These are phyloP conservation scores for Clavispora vitiphila DNA, from an alignment of 805 yeast genomes.

Conservation along the genomic window DNA sequence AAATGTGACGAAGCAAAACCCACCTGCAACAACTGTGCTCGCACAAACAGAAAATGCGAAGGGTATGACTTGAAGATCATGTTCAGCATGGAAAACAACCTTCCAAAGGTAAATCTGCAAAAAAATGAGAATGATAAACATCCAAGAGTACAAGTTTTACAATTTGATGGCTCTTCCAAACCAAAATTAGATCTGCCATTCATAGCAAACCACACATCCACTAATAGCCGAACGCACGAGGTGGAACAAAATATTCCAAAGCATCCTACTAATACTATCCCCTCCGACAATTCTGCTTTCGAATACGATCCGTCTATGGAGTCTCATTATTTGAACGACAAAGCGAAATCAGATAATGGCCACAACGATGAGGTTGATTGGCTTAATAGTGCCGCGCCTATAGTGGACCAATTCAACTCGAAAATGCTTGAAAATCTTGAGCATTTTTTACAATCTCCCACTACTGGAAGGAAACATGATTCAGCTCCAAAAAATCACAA, in stretches of 20 bases:
- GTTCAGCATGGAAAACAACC: conserved; percentile 27
- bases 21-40: conserved; percentile 42
- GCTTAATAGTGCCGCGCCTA: conserved; percentile 1
- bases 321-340: neutral
- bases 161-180: neutral
- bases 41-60: conserved; percentile 41
- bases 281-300: neutral
- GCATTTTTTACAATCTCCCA: conserved; percentile 14
- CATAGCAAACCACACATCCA: neutral
- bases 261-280: neutral
- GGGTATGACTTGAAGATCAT: conserved; percentile 46
- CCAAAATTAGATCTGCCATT: neutral
- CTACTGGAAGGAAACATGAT: neutral
- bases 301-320: neutral
- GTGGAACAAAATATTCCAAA: neutral
- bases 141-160: neutral
- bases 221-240: neutral
- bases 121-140: neutral
- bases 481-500: neutral
- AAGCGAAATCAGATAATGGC: neutral
- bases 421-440: conserved; percentile 25
- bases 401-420: conserved; percentile 19
- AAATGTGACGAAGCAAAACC: conserved; percentile 58
- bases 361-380: neutral
- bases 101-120: neutral